phyloP scores from a whole-genome alignment of 2,329 filamentous ascomycete genomes.

The Colletotrichum tabaci region DNA sequence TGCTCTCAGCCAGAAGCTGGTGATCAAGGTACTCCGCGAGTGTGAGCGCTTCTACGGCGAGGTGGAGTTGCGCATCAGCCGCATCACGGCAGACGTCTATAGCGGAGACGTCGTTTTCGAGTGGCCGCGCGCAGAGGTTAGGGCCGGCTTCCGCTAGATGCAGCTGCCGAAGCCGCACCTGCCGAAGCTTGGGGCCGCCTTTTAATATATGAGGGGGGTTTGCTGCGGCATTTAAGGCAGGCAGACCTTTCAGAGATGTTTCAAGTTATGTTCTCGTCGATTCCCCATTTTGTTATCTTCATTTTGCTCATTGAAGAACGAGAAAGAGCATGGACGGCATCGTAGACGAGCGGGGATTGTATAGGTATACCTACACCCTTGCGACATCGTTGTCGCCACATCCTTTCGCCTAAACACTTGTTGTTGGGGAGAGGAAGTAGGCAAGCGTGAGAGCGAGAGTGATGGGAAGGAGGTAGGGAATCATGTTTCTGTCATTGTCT shows the following conservation, averaged over 20 bases:
- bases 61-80: slow-evolving; percentile 73
- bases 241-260: neutral
- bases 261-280: neutral
- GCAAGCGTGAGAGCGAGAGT: neutral
- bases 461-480: neutral
- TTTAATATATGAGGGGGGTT: neutral
- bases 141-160: slow-evolving; percentile 64
- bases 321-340: neutral
- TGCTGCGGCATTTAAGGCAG: neutral
- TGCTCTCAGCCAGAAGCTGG: slow-evolving; percentile 71
- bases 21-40: slow-evolving; percentile 70
- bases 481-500: slow-evolving; percentile 1
- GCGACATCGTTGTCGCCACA: neutral
- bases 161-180: slow-evolving; percentile 4
- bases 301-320: neutral
- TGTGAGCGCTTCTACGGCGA: slow-evolving; percentile 75
- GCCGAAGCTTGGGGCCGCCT: slow-evolving; percentile 2
- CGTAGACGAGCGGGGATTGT: too few species aligned
- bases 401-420: neutral
- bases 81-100: slow-evolving; percentile 74
- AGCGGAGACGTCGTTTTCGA: slow-evolving; percentile 76
- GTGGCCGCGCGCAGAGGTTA: slow-evolving; percentile 76
- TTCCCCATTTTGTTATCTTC: neutral
- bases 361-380: too few species aligned
- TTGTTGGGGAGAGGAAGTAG: neutral